Conservation (phyloP, 2,329 filamentous ascomycete species). For the Botrytis cinerea region DNA sequence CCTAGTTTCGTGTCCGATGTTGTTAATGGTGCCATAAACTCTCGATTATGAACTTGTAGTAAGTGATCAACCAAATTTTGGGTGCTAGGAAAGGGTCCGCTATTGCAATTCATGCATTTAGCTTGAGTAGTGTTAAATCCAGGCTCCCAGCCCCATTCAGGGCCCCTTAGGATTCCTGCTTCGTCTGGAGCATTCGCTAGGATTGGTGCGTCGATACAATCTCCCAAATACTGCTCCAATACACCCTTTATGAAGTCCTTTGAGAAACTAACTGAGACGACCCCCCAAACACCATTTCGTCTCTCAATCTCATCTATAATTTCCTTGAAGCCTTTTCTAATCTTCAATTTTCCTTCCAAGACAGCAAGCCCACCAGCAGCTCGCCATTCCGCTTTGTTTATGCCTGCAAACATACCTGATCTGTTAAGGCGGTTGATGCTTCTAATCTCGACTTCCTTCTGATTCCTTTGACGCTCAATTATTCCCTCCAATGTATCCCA, state of each 20-base stretch:
- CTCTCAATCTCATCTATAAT: conserved; percentile 27
- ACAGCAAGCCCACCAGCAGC: conserved; percentile 30
- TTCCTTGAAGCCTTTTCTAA: conserved; percentile 31
- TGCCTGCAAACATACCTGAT: conserved; percentile 35
- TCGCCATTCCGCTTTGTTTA: conserved; percentile 29
- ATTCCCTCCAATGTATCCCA: conserved; percentile 30
- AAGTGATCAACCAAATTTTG: not conserved
- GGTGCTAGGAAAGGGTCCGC: not conserved
- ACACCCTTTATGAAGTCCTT: conserved; percentile 34
- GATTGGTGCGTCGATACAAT: conserved; percentile 24
- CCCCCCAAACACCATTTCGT: conserved; percentile 28
- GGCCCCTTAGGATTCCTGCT: conserved; percentile 30
- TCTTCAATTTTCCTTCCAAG: conserved; percentile 26
- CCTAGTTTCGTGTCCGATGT: conserved; percentile 36
- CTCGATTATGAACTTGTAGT: not conserved
- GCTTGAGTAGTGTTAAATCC: conserved; percentile 18
- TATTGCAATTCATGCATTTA: not conserved
- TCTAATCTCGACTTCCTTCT: conserved; percentile 33
- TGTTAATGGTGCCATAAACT: conserved; percentile 18
- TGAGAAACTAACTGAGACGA: conserved; percentile 38
- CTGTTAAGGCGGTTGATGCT: conserved; percentile 36
- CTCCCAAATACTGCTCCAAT: conserved; percentile 22
- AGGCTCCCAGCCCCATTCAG: not conserved
- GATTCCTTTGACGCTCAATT: conserved; percentile 30
- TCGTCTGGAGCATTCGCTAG: conserved; percentile 31